Base-by-base conservation (phyloP, 176 grass and related monocot genomes). In the Aegilops umbellulata region DNA sequence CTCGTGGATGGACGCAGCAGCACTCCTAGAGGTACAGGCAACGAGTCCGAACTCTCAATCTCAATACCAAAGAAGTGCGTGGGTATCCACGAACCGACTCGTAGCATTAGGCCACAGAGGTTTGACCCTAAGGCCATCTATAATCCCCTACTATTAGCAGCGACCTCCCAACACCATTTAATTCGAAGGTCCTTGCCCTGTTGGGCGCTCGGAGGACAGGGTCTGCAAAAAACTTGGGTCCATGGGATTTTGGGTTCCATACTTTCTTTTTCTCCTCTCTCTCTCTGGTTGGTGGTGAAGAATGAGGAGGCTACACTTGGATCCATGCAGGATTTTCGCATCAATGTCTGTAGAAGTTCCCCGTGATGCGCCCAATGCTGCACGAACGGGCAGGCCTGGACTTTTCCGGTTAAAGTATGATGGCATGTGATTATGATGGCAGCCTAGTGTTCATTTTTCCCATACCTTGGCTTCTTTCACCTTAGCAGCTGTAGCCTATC, bases 271-370 rank as follows among this genome's bases (percentile, higher is more conserved):
- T 3, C 27, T 0, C 1, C 12, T 17, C 77, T 30, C 29, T 80
- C 36, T 79, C 76, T 89, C 84, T 81, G 74, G 86, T 42, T 76
- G 88, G 57, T 87, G 61, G 84, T 47, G 84, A 79, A 44, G 84
- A 88, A 93, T 77, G 91, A 84, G 86, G 80, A 88, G 81, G 87
- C 31, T 53, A 60, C 94, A 85, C 94, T 61, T 86, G 77, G 42
- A 91, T 49, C 82, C 77, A 94, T 86, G 94, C 94, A 90, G 94
- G 74, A 93, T 93, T 96, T 88, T 86, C 91, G 94, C 94, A 92
- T 93, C 91, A 93, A 90, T 96, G 94, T 96, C 89, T 94, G 87
- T 87, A 86, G 88, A 87, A 64, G 85, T 65, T 71, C 68, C 61
- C 49, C 24, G 16, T 80, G 69, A 71, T 38, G 51, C 30, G 49